These are phyloP conservation scores for Ophiocordyceps camponoti-leonardi DNA, from an alignment of 2,329 filamentous ascomycete genomes.

Conservation along the genomic window DNA sequence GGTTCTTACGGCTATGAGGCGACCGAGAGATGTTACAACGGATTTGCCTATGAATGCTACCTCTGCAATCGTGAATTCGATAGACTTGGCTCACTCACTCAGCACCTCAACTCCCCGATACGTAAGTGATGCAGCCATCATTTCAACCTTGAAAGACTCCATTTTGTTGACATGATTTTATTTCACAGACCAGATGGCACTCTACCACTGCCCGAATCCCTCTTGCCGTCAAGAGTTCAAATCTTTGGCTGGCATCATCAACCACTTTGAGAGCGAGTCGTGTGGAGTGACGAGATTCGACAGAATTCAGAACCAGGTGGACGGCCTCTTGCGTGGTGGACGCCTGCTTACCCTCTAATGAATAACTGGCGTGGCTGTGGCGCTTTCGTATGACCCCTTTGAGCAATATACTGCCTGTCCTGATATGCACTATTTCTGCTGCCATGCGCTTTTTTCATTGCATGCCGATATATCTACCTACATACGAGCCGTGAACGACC, in stretches of 20 bases:
- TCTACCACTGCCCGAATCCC: conserved; percentile 23
- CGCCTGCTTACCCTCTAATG: neutral
- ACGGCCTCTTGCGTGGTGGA: neutral
- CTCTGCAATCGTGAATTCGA: conserved; percentile 29
- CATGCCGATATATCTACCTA: no score
- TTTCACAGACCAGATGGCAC: conserved; percentile 11
- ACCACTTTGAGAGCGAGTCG: conserved; percentile 26
- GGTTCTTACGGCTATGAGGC: conserved; percentile 16
- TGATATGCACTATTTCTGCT: no score
- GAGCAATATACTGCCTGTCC: no score
- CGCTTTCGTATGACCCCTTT: no score
- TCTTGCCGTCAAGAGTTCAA: conserved; percentile 19
- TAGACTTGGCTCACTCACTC: conserved; percentile 17
- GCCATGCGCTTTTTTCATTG: no score
- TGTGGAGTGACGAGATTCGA: conserved; percentile 21
- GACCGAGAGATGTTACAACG: conserved; percentile 24
- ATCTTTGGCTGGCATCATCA: conserved; percentile 19
- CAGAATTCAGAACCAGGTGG: neutral
- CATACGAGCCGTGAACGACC: no score
- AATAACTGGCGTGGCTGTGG: neutral
- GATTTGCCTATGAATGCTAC: conserved; percentile 8
- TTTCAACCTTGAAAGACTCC: neutral
- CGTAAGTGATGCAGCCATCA: conserved; percentile 17
- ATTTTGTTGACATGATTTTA: no score
- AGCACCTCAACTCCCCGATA: conserved; percentile 32